Base-by-base conservation (phyloP, 257 asterid species). In the Mitragyna speciosa region DNA sequence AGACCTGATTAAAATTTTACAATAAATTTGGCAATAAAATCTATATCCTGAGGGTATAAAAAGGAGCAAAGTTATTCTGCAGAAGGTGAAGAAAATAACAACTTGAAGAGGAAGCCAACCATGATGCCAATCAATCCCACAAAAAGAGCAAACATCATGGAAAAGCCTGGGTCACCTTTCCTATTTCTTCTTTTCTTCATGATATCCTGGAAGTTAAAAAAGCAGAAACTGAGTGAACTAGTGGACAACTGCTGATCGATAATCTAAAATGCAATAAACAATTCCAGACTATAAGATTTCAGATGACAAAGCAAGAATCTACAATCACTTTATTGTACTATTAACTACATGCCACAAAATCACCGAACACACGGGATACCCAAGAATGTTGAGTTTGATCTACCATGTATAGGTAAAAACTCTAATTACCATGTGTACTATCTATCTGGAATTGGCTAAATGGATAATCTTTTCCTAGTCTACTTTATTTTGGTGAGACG, bases 111-210 rank as follows among this genome's bases (percentile, higher is more conserved):
- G 80, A 88, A 73, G 63, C 91, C 91, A 30, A 81, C 86, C 82
- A 81, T 73, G 61, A 88, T 48, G 43, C 91, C 90, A 47, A 86
- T 88, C 73, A 88, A 30, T 43, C 87, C 89, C 63, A 84, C 90
- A 59, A 86, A 36, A 76, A 86, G 65, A 1, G 91, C 88, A 77
- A 88, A 88, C 67, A 33, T 78, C 7, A 84, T 41, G 75, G 91
- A 84, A 78, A 88, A 86, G 45, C 90, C 87, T 31, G 85, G 76
- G 59, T 84, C 86, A 15, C 81, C 58, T 80, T 71, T 84, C 79
- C 82, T 76, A 65, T 77, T 84, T 83, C 79, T 88, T 65, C 89
- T 81, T 79, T 80, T 82, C 83, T 79, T 84, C 87, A 88, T 82
- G 68, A 83, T 28, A 33, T 86, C 88, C 91, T 88, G 82, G 76